Conservation (phyloP, 2,329 filamentous ascomycete species). For the Aspergillus eucalypticola region DNA sequence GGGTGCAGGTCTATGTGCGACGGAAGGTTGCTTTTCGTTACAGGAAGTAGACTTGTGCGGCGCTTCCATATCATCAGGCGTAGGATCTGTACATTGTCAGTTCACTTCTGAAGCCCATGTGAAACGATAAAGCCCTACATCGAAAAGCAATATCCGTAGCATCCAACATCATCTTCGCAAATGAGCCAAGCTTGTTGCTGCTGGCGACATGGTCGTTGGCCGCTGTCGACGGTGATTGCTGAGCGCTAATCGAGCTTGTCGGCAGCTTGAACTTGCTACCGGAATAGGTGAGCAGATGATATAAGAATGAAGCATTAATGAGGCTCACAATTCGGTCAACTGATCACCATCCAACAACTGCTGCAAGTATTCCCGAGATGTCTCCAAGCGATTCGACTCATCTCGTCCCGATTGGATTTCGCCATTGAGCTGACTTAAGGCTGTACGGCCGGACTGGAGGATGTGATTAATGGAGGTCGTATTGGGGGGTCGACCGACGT, state of each 20-base stretch:
- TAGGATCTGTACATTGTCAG: slow-evolving; percentile 36
- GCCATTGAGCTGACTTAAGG: slow-evolving; percentile 68
- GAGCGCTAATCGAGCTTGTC: slow-evolving; percentile 24
- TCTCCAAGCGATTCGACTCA: slow-evolving; percentile 65
- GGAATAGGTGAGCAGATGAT: slow-evolving; percentile 17
- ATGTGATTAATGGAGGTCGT: slow-evolving; percentile 48
- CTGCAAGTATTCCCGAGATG: slow-evolving; percentile 72
- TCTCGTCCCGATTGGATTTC: slow-evolving; percentile 63
- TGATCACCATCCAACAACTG: slow-evolving; percentile 72
- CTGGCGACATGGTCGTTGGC: slow-evolving; percentile 26
- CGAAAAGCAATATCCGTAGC: slow-evolving; percentile 47
- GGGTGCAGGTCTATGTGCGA: slow-evolving; percentile 48
- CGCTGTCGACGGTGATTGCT: slow-evolving; percentile 19
- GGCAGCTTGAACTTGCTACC: slow-evolving; percentile 48
- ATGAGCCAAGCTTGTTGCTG: slow-evolving; percentile 48
- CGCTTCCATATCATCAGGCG: slow-evolving; percentile 24
- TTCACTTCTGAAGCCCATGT: slow-evolving; percentile 1
- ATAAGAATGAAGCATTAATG: slow-evolving; percentile 7
- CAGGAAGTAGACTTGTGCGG: slow-evolving; percentile 25
- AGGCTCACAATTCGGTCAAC: slow-evolving; percentile 47
- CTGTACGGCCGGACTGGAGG: slow-evolving; percentile 52
- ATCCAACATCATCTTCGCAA: slow-evolving; percentile 57
- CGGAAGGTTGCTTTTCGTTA: slow-evolving; percentile 26
- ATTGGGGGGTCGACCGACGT: slow-evolving; percentile 44
- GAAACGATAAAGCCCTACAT: slow-evolving; percentile 35